Evolutionary conservation across 352 stramenopile species (phyloP), one percentile per base, ranked within the genome.

Genomic region (Phytophthora pini): DNA sequence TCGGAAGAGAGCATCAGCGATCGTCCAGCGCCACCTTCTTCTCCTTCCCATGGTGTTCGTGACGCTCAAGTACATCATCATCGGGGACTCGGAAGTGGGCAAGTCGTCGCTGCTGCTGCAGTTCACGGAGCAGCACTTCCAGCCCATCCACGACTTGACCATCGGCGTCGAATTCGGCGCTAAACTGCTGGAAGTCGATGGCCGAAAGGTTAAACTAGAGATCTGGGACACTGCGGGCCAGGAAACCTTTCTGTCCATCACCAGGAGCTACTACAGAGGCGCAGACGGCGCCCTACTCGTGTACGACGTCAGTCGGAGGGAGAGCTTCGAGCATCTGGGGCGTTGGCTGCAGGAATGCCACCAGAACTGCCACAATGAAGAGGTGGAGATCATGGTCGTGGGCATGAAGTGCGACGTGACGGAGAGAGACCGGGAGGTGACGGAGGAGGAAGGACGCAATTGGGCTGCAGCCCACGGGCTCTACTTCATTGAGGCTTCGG

Each of bases 221-320:
- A 97, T 97, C 41, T 97, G 91, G 91, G 91, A 97, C 62, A 97
- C 91, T 1, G 91, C 91, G 13, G 91, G 90, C 3, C 90, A 97
- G 65, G 91, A 97, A 57, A 93, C 85, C 0, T 97, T 97, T 65
- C 73, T 95, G 11, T 93, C 86, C 29, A 95, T 97, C 56, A 97
- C 90, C 39, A 76, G 87, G 20, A 94, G 77, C 51, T 97, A 97
- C 65, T 97, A 97, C 55, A 80, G 90, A 6, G 88, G 88, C 34
- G 87, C 88, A 6, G 89, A 97, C 50, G 91, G 89, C 26, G 92
- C 89, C 12, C 41, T 97, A 53, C 72, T 97, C 3, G 90, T 97
- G 34, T 97, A 94, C 70, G 91, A 97, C 66, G 90, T 97, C 29
- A 70, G 53, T 54, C 82, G 83, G 27, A 66, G 80, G 24, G 86